Evolutionary conservation across 495 filamentous ascomycete species (phyloP).

Genomic region (Cetradonia linearis): DNA sequence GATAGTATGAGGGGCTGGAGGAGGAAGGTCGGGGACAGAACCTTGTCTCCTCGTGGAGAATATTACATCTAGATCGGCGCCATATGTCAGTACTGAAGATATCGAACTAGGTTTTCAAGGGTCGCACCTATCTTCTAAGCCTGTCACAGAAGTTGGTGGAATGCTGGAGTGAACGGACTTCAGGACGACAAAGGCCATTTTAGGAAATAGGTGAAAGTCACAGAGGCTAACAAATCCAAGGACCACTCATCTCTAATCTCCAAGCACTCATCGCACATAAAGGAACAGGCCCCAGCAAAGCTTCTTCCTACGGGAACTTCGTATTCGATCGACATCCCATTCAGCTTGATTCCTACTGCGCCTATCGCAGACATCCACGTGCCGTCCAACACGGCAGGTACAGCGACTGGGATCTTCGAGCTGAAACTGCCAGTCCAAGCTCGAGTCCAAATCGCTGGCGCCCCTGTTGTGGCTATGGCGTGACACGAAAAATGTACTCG

Average conservation of each 20-base stretch:
- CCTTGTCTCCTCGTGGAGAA: neutral
- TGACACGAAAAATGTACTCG: too few relatives aligned
- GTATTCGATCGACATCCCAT: neutral
- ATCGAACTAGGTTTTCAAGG: neutral
- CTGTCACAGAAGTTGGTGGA: neutral
- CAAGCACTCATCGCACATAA: neutral
- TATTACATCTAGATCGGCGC: neutral
- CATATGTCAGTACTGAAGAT: neutral
- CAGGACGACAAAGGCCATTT: too few relatives aligned
- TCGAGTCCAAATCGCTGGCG: too few relatives aligned
- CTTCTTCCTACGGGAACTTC: neutral
- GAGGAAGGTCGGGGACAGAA: neutral
- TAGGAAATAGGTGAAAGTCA: too few relatives aligned
- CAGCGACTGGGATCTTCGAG: too few relatives aligned
- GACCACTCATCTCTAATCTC: too few relatives aligned
- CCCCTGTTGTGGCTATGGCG: too few relatives aligned
- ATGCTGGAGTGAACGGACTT: too few relatives aligned
- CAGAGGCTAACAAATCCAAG: conserved; percentile 4
- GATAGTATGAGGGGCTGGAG: neutral
- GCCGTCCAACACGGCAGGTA: too few relatives aligned
- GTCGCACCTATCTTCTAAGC: conserved; percentile 1
- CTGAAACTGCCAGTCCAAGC: too few relatives aligned
- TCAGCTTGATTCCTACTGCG: neutral
- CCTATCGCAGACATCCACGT: neutral
- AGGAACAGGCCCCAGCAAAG: neutral